phyloP scores from a whole-genome alignment of 495 filamentous ascomycete genomes.

The Aspergillus coremiiformis region DNA sequence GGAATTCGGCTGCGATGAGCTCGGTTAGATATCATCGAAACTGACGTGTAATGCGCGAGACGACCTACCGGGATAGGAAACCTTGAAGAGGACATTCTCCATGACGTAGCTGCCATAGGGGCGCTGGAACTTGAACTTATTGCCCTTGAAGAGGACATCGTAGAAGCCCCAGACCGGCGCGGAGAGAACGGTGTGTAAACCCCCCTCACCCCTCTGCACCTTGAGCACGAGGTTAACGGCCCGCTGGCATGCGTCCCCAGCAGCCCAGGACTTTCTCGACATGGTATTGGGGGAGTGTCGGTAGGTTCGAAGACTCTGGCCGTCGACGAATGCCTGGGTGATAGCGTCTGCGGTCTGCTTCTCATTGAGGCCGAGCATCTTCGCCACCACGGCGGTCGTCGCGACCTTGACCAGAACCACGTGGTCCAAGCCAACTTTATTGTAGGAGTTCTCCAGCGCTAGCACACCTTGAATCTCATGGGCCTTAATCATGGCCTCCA shows the following conservation, averaged over 20 bases:
- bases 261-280: slow-evolving; percentile 98
- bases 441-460: slow-evolving; percentile 94
- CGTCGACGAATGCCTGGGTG: slow-evolving; percentile 95
- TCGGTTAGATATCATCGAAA: not conserved
- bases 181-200: slow-evolving; percentile 84
- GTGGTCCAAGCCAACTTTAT: slow-evolving; percentile 96
- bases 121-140: slow-evolving; percentile 92
- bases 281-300: slow-evolving; percentile 97
- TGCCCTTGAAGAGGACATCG: slow-evolving; percentile 92
- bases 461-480: slow-evolving; percentile 98
- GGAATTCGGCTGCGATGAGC: slow-evolving; percentile 71
- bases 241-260: slow-evolving; percentile 93
- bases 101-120: slow-evolving; percentile 97
- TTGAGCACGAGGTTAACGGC: slow-evolving; percentile 92
- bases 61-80: slow-evolving; percentile 80
- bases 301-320: slow-evolving; percentile 93
- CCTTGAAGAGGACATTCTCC: slow-evolving; percentile 99
- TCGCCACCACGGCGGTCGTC: slow-evolving; percentile 84
- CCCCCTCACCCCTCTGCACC: slow-evolving; percentile 85
- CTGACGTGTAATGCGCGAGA: not conserved
- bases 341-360: slow-evolving; percentile 91
- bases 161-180: slow-evolving; percentile 98
- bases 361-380: slow-evolving; percentile 85
- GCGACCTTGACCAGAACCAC: slow-evolving; percentile 98
- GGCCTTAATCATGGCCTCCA: slow-evolving; percentile 99